These are phyloP conservation scores for Lactuca saligna DNA, from an alignment of 129 eudicot genomes.

Conservation along the genomic window DNA sequence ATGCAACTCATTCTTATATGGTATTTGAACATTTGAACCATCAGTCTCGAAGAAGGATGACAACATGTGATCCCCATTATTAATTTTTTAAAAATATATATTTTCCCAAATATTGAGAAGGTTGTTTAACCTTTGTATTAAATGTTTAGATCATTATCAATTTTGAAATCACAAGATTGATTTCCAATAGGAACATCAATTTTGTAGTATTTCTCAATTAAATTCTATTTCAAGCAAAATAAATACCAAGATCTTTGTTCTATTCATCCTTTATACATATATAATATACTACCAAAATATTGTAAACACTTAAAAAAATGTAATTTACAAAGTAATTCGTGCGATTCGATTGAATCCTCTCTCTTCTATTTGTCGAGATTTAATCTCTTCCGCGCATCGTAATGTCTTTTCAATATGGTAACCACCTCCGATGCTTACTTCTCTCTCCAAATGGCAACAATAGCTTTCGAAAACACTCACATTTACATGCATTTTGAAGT, in stretches of 20 bases:
- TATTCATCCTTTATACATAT: slow-evolving; percentile 7
- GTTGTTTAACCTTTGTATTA: slow-evolving; percentile 1
- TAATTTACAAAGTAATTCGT: slow-evolving; percentile 50
- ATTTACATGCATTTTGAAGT: slow-evolving; percentile 88
- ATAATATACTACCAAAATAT: slow-evolving; percentile 22
- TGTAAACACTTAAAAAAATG: not conserved
- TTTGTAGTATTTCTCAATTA: slow-evolving; percentile 14
- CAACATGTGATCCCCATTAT: not conserved
- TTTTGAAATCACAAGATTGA: not conserved
- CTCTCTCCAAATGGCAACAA: slow-evolving; percentile 91
- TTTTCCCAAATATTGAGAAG: not conserved
- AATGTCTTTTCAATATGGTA: slow-evolving; percentile 83
- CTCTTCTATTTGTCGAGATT: slow-evolving; percentile 50
- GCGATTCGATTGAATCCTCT: slow-evolving; percentile 41
- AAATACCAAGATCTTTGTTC: slow-evolving; percentile 18
- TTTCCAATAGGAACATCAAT: slow-evolving; percentile 7
- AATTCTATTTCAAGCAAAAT: slow-evolving; percentile 16
- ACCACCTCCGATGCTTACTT: slow-evolving; percentile 98
- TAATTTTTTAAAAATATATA: too few species aligned
- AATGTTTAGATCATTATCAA: too few species aligned
- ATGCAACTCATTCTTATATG: too few species aligned
- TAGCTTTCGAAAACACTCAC: slow-evolving; percentile 96
- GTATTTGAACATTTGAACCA: too few species aligned
- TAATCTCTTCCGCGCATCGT: slow-evolving; percentile 86
- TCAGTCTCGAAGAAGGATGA: too few species aligned